These are phyloP conservation scores for Theobroma grandiflorum DNA, from an alignment of 441 rosid species.

Conservation along the genomic window DNA sequence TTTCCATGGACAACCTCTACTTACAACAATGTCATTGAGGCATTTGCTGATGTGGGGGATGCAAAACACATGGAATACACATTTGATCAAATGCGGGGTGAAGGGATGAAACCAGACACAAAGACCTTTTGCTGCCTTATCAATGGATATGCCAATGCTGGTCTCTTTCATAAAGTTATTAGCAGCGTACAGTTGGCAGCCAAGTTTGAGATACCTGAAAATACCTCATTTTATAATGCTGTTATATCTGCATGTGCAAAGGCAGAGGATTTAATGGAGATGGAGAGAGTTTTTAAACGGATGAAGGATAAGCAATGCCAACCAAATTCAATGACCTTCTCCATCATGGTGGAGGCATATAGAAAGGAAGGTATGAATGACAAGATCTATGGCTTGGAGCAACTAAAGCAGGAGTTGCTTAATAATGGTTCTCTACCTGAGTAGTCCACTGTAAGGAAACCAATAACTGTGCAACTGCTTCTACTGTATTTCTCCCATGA, in stretches of 20 bases:
- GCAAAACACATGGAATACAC: constrained; percentile 89
- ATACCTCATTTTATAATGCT: constrained; percentile 70
- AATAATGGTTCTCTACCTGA: constrained; percentile 30
- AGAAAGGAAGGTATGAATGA: constrained; percentile 81
- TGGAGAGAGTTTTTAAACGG: constrained; percentile 81
- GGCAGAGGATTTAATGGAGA: constrained; percentile 87
- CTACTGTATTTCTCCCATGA: background rate
- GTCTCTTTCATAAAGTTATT: constrained; percentile 85
- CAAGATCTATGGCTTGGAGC: constrained; percentile 79
- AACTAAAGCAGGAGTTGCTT: constrained; percentile 53
- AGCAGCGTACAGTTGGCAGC: constrained; percentile 73
- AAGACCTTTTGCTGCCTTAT: constrained; percentile 93
- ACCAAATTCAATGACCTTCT: constrained; percentile 66
- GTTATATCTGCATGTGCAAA: constrained; percentile 82
- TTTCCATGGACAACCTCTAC: constrained; percentile 96
- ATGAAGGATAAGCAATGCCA: constrained; percentile 79
- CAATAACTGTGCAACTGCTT: background rate
- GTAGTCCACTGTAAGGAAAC: constrained; percentile 12
- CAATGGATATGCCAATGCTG: constrained; percentile 81
- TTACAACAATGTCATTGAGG: constrained; percentile 91
- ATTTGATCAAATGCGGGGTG: constrained; percentile 87
- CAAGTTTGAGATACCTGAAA: constrained; percentile 79
- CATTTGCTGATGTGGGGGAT: constrained; percentile 90
- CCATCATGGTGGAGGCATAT: constrained; percentile 79
- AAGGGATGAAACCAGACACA: constrained; percentile 86